A percentile compares a stretch with the other conserved stretches of the same genome.
Conservation (phyloP, 2,329 filamentous ascomycete species). For the Piedraia hortae region DNA sequence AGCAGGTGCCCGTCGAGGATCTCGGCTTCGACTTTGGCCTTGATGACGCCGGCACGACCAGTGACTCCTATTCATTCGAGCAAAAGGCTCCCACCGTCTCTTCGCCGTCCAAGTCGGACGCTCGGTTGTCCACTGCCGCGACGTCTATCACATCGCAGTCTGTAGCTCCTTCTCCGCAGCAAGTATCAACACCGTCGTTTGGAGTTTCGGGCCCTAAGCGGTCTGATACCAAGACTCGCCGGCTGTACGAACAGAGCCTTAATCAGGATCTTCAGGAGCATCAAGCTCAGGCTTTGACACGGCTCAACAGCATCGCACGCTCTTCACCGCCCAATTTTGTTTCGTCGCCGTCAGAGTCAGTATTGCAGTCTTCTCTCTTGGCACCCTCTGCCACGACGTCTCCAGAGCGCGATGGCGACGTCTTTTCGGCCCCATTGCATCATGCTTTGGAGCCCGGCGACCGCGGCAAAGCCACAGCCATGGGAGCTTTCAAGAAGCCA, state of each 20-base stretch:
- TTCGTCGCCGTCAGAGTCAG: conserved; percentile 31
- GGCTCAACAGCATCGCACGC: conserved; percentile 51
- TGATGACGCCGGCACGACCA: conserved; percentile 15
- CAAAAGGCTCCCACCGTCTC: conserved; percentile 58
- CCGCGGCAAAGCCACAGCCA: conserved; percentile 52
- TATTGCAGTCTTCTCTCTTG: conserved; percentile 24
- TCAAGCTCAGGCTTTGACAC: conserved; percentile 46
- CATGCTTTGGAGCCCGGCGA: conserved; percentile 46
- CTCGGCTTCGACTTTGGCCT: conserved; percentile 17
- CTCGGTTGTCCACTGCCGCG: conserved; percentile 58
- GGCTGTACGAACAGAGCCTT: conserved; percentile 61
- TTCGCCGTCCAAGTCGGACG: conserved; percentile 44
- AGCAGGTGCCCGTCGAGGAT: too few species aligned
- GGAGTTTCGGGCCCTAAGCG: too few species aligned
- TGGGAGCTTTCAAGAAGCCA: conserved; percentile 46
- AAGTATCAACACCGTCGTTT: conserved; percentile 9
- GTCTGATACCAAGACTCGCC: conserved; percentile 38
- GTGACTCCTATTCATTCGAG: conserved; percentile 33
- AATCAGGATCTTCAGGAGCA: conserved; percentile 58
- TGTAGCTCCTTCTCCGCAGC: conserved; percentile 11
- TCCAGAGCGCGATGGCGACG: too few species aligned
- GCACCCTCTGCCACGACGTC: conserved; percentile 16
- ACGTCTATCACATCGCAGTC: conserved; percentile 63
- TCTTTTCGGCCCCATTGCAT: conserved; percentile 38
- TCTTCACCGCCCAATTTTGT: conserved; percentile 21